Evolutionary conservation across 164 flowering plant genomes (phyloP), one percentile per base, ranked within the genome.

Genomic region (Aristolochia contorta): DNA sequence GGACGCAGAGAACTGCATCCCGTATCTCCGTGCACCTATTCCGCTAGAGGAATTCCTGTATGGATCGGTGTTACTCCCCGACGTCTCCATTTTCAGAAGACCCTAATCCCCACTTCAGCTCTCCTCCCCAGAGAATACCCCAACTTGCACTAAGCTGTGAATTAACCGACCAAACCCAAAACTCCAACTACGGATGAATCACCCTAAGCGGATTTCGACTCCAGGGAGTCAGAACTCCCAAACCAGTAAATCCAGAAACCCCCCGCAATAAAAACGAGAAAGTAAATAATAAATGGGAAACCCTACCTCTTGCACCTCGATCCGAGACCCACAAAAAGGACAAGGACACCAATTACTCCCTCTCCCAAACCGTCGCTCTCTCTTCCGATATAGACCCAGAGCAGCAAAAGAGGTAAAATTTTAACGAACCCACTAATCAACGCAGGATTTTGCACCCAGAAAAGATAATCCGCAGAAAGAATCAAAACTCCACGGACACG

Each of bases 1-100:
- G 1, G 95, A 75, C 59, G 94, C 86, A 7, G 94, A 77, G 22
- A 84, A 65, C 27, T 75, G 81, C 71, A 84, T 59, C 47, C 86
- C 84, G 46, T 78, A 67, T 69, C 91, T 77, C 64, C 92, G 77
- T 25, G 74, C 69, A 61, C 56, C 59, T 23, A 56, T 62, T 50
- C 59, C 65, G 13, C 64, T 68, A 47, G 82, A 65, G 47, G 77
- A 61, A 43, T 68, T 75, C 62, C 90, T 74, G 69, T 70, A 79
- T 4, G 69, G 58, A 57, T 83, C 89, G 22, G 78, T 30, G 74
- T 74, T 80, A 51, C 75, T 76, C 49, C 77, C 74, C 5, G 86
- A 62, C 54, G 82, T 65, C 64, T 86, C 96, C 96, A 88, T 88
- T 20, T 14, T 61, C 57, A 27, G 21, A 16, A 71, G 33, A 69